A percentile compares a stretch with the other conserved stretches of the same genome.
Conservation (phyloP, 2,329 filamentous ascomycete genomes). For the Ophiocordyceps camponoti-rufipedis region DNA sequence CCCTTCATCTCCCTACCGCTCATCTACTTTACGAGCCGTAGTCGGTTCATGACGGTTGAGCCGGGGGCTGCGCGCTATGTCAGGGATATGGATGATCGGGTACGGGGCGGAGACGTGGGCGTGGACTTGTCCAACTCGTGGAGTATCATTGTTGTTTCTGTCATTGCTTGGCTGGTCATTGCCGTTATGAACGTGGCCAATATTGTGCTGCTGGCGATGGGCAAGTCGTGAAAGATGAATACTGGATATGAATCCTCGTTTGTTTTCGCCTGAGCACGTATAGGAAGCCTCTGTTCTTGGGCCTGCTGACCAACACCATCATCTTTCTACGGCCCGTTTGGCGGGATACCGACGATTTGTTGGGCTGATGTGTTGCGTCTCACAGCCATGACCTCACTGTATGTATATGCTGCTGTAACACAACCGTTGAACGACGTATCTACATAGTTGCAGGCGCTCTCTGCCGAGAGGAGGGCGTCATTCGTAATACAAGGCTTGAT, state of each 20-base stretch:
- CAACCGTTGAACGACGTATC: no score
- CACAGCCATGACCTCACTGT: no score
- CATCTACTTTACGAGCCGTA: constrained; percentile 68
- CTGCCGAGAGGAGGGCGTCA: no score
- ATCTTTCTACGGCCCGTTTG: no score
- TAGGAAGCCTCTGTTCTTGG: no score
- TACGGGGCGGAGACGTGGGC: constrained; percentile 1
- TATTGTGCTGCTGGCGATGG: constrained; percentile 40
- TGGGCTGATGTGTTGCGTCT: no score
- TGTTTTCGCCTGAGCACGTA: neutral
- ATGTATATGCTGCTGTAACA: no score
- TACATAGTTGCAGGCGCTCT: no score
- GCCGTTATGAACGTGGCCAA: constrained; percentile 65
- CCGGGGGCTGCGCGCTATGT: constrained; percentile 14
- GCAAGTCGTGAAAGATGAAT: constrained; percentile 1
- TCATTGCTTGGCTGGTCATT: constrained; percentile 55
- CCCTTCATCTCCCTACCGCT: constrained; percentile 71
- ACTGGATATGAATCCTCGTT: neutral
- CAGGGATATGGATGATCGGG: constrained; percentile 1
- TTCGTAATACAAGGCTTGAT: no score
- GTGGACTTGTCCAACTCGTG: constrained; percentile 57
- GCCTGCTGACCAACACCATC: no score
- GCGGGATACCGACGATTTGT: no score
- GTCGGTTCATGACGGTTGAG: constrained; percentile 60
- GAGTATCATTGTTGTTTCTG: constrained; percentile 34